Percentiles rank a stretch among this genome's conserved stretches.
Evolutionary conservation across 306 rosid genomes (phyloP).

Genomic region (Ochetophila trinervis): DNA sequence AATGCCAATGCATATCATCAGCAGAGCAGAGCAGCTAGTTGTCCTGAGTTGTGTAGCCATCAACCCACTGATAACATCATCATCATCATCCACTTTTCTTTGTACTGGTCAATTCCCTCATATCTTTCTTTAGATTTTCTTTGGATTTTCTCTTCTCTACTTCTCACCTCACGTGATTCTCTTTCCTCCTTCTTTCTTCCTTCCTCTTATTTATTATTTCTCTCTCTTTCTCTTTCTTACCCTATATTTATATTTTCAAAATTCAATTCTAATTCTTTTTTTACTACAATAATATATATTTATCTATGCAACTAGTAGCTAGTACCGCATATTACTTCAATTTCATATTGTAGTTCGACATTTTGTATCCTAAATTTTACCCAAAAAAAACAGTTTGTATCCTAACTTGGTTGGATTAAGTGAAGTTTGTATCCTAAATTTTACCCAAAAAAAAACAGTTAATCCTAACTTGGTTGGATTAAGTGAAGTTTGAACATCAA

Average conservation of each 20-base stretch:
- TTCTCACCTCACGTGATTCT: conserved; percentile 73
- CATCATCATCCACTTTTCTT: conserved; percentile 27
- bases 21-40: conserved; percentile 29
- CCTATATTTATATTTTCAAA: neutral
- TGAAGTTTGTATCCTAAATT: no score
- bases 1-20: neutral
- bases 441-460: no score
- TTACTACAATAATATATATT: no score
- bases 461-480: no score
- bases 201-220: conserved; percentile 27
- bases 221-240: conserved; percentile 13
- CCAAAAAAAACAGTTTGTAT: no score
- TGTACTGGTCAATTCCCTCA: conserved; percentile 12
- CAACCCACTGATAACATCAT: conserved; percentile 36
- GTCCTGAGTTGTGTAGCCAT: conserved; percentile 47
- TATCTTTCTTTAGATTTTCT: conserved; percentile 41
- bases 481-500: no score
- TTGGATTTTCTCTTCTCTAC: conserved; percentile 42
- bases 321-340: no score
- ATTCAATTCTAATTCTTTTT: no score
- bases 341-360: no score
- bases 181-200: conserved; percentile 26
- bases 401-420: no score
- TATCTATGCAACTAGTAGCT: no score
- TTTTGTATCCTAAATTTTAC: no score